These are phyloP conservation scores for Lentithecium fluviatile DNA, from an alignment of 495 filamentous ascomycete species.

Conservation along the genomic window DNA sequence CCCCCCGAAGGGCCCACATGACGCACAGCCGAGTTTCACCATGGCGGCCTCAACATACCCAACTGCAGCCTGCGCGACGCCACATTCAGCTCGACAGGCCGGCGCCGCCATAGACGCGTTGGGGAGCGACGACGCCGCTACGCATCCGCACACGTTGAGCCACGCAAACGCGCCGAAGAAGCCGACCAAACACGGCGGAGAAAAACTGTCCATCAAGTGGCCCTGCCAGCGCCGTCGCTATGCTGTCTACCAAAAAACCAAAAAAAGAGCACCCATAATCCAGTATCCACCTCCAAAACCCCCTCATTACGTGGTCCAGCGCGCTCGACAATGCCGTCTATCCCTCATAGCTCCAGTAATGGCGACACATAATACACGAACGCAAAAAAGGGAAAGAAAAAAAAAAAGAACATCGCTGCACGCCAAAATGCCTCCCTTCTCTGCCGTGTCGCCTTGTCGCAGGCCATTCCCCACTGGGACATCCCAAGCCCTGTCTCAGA, in stretches of 20 bases:
- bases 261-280: background rate
- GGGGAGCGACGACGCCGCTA: no score
- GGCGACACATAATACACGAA: background rate
- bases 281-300: background rate
- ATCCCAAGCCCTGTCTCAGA: slow-evolving; percentile 23
- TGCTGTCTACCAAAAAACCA: slow-evolving; percentile 16
- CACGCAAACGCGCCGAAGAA: background rate
- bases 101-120: slow-evolving; percentile 11
- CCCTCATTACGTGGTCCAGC: background rate
- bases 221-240: slow-evolving; percentile 35
- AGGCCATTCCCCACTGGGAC: slow-evolving; percentile 3
- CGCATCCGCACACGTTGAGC: background rate
- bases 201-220: background rate
- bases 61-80: background rate
- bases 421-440: background rate
- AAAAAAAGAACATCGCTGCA: background rate
- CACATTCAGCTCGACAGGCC: background rate
- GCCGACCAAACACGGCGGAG: background rate
- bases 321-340: slow-evolving; percentile 1
- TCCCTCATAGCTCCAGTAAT: background rate
- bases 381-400: background rate
- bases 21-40: slow-evolving; percentile 18
- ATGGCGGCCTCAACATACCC: background rate
- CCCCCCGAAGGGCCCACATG: no score
- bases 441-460: background rate